Conservation (phyloP, 208 protist species). For the Acanthamoeba triangularis region DNA sequence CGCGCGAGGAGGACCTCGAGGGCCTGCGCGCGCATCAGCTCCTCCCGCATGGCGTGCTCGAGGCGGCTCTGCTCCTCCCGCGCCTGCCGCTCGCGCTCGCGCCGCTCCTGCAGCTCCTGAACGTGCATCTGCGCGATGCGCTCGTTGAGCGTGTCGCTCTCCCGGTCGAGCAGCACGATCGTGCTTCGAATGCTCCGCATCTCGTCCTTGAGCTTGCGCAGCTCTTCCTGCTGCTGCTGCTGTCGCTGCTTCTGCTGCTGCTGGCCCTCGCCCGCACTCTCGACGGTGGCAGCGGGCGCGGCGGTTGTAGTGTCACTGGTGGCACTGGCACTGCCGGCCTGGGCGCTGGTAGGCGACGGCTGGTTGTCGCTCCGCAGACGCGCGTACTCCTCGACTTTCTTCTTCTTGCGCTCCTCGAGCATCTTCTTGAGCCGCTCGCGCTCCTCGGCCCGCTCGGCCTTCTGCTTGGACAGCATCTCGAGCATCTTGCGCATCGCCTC, state of each 20-base stretch:
- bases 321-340: not conserved
- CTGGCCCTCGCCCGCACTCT: not conserved
- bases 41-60: not conserved
- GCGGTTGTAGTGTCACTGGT: not conserved
- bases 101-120: constrained; percentile 3
- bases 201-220: constrained; percentile 6
- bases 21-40: constrained; percentile 1
- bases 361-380: not conserved
- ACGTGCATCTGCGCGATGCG: constrained; percentile 49
- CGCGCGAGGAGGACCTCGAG: not conserved
- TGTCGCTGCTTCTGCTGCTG: not conserved
- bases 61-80: not conserved
- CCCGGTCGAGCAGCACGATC: constrained; percentile 47
- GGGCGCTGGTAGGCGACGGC: not conserved
- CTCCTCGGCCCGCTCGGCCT: constrained; percentile 48
- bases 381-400: not conserved
- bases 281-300: not conserved
- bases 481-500: constrained; percentile 47
- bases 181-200: constrained; percentile 43
- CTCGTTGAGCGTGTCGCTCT: constrained; percentile 26
- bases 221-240: not conserved
- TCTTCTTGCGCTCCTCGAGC: constrained; percentile 27
- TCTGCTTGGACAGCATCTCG: not conserved
- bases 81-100: constrained; percentile 25
- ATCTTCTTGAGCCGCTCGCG: constrained; percentile 33